Percentiles rank a stretch among this genome's conserved stretches.
phyloP scores from a whole-genome alignment of 768 basidiomycete genomes.

The Tephrocybe sp. region DNA sequence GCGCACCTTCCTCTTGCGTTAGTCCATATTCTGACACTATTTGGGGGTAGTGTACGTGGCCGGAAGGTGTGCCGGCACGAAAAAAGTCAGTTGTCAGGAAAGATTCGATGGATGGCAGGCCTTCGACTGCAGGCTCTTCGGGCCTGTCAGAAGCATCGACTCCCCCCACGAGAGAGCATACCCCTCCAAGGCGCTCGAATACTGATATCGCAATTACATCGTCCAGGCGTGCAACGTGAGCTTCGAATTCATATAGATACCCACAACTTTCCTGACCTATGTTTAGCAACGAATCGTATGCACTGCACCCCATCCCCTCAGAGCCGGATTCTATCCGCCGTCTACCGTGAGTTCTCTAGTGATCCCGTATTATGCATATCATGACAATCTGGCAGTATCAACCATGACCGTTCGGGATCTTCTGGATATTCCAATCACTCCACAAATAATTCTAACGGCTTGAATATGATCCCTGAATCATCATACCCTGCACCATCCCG shows the following conservation, averaged over 20 bases:
- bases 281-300: constrained; percentile 42
- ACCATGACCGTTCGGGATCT: constrained; percentile 33
- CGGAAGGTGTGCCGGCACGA: constrained; percentile 71
- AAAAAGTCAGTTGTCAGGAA: constrained; percentile 63
- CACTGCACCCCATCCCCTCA: constrained; percentile 43
- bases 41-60: constrained; percentile 74
- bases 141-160: constrained; percentile 71
- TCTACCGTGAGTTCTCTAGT: constrained; percentile 40
- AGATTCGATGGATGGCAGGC: constrained; percentile 60
- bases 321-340: constrained; percentile 46
- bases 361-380: constrained; percentile 5
- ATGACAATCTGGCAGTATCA: constrained; percentile 13
- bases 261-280: constrained; percentile 13
- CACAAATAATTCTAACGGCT: constrained; percentile 36
- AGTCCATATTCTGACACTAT: constrained; percentile 8
- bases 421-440: constrained; percentile 49
- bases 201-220: constrained; percentile 42
- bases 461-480: constrained; percentile 62
- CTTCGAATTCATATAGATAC: constrained; percentile 9
- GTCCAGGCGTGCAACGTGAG: constrained; percentile 38
- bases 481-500: constrained; percentile 51
- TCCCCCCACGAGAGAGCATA: constrained; percentile 66
- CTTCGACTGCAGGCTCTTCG: constrained; percentile 77
- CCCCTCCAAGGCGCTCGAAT: constrained; percentile 57
- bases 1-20: constrained; percentile 22